phyloP scores from a whole-genome alignment of 495 filamentous ascomycete genomes.

The Saxophila tyrrhenica region DNA sequence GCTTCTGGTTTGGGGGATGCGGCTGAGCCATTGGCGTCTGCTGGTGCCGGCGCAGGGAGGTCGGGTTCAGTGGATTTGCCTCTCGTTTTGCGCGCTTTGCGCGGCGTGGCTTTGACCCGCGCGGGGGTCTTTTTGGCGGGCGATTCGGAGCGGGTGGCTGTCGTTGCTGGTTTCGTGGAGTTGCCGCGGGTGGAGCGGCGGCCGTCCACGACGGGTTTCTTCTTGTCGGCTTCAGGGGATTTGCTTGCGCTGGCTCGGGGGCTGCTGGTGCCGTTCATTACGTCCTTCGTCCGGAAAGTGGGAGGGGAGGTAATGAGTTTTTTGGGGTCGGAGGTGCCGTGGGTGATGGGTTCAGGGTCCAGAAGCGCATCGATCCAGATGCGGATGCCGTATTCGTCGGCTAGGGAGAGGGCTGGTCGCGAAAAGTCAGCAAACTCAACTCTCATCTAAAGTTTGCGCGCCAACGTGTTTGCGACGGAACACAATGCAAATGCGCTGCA shows the following conservation, averaged over 20 bases:
- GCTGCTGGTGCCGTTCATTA: slow-evolving; percentile 15
- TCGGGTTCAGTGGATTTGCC: too few species aligned
- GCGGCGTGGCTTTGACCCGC: slow-evolving; percentile 48
- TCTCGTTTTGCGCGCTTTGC: slow-evolving; percentile 61
- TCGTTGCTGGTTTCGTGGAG: too few species aligned
- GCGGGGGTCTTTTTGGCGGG: slow-evolving; percentile 43
- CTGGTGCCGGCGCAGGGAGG: too few species aligned
- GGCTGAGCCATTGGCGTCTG: too few species aligned
- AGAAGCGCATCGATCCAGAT: slow-evolving; percentile 85
- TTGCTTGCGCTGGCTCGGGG: background rate
- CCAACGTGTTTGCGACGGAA: too few species aligned
- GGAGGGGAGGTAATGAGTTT: slow-evolving; percentile 31
- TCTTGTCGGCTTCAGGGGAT: too few species aligned
- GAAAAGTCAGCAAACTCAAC: background rate
- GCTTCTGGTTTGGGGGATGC: too few species aligned
- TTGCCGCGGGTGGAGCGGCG: slow-evolving; percentile 33
- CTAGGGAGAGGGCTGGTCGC: slow-evolving; percentile 59
- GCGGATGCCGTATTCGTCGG: slow-evolving; percentile 70
- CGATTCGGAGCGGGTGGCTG: slow-evolving; percentile 41
- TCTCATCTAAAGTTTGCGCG: slow-evolving; percentile 2
- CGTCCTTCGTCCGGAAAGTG: slow-evolving; percentile 24
- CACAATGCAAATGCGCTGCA: slow-evolving; percentile 4
- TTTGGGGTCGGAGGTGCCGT: slow-evolving; percentile 30
- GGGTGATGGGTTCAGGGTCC: slow-evolving; percentile 60
- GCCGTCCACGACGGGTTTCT: slow-evolving; percentile 26